Conservation (phyloP, 306 rosid species). For the Cucurbita moschata region DNA sequence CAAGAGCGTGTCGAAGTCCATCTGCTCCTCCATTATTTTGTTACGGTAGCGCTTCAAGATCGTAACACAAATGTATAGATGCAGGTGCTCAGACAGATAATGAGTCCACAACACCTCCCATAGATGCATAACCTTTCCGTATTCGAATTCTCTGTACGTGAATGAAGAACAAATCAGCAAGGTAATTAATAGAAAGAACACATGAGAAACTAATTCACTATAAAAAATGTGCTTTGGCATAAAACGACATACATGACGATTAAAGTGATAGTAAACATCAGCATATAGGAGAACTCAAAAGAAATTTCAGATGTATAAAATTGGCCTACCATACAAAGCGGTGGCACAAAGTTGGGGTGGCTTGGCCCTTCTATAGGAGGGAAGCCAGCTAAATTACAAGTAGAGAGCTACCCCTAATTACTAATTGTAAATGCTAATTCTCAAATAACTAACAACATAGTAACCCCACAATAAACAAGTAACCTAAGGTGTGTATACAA, state of each 20-base stretch:
- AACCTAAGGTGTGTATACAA: neutral
- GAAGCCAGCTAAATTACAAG: neutral
- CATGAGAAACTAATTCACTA: neutral
- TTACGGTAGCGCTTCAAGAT: constrained; percentile 67
- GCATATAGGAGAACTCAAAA: neutral
- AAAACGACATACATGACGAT: neutral
- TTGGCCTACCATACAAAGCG: neutral
- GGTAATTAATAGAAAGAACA: neutral
- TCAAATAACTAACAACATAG: neutral
- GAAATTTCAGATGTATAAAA: neutral
- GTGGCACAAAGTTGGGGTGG: neutral
- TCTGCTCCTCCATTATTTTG: constrained; percentile 73
- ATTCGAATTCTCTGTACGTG: constrained; percentile 69
- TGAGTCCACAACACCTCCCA: constrained; percentile 98
- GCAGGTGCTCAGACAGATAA: constrained; percentile 80
- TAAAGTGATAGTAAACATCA: neutral
- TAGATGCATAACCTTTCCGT: constrained; percentile 54
- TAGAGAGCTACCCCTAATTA: neutral
- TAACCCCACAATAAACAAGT: neutral
- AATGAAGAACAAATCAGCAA: neutral
- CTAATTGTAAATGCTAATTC: neutral
- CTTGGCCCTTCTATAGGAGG: neutral
- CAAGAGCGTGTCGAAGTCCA: constrained; percentile 96
- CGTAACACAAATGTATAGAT: constrained; percentile 80
- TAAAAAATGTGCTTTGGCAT: neutral